Evolutionary conservation across 129 eudicot species (phyloP).

Genomic region (carrot (Daucus carota)): DH1_v3.0 NC_030388.2:26370501-26371000

Average conservation of each 20-base stretch:
- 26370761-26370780: neutral
- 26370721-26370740: neutral
- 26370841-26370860: neutral
- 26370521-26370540: neutral
- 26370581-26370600: too few relatives aligned
- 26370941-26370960: neutral
- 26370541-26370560: neutral
- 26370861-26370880: neutral
- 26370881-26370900: neutral
- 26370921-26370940: neutral
- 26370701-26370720: neutral
- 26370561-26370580: neutral
- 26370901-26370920: neutral
- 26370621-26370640: neutral
- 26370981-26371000: neutral
- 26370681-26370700: neutral
- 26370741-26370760: neutral
- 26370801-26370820: neutral
- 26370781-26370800: neutral
- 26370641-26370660: neutral
- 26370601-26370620: too few relatives aligned
- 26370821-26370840: neutral
- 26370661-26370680: neutral
- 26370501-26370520: neutral
- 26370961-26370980: neutral